phyloP scores from a whole-genome alignment of 257 asterid species.

The Nicotiana attenuata region DNA sequence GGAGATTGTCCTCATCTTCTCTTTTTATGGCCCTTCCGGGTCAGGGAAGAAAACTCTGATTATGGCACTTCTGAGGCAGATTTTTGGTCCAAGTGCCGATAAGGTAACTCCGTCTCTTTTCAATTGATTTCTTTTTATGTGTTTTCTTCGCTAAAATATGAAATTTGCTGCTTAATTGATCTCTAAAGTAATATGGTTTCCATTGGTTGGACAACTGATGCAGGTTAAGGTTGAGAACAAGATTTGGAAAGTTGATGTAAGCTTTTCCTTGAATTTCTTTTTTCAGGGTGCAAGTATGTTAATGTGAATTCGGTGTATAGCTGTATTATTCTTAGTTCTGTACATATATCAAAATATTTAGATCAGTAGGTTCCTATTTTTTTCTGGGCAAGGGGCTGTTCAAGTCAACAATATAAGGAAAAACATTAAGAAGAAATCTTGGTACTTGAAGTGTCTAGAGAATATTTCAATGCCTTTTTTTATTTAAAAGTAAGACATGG shows the following conservation, averaged over 20 bases:
- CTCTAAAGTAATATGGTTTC: neutral
- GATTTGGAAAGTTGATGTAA: conserved; percentile 92
- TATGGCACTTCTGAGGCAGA: conserved; percentile 92
- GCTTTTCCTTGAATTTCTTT: conserved; percentile 20
- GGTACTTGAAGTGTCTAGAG: neutral
- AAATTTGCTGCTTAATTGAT: conserved; percentile 11
- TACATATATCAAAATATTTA: neutral
- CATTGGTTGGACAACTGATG: conserved; percentile 15
- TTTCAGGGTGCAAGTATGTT: neutral
- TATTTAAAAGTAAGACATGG: neutral
- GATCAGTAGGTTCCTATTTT: neutral
- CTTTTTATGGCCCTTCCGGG: conserved; percentile 93
- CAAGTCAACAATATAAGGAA: neutral
- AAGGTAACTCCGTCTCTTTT: conserved; percentile 41
- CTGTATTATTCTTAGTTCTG: neutral
- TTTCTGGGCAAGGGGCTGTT: neutral
- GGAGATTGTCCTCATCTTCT: conserved; percentile 96
- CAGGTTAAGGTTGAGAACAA: conserved; percentile 95
- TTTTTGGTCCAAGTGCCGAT: conserved; percentile 88
- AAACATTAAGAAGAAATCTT: neutral
- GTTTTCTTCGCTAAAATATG: neutral
- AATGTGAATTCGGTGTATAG: neutral
- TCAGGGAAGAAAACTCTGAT: conserved; percentile 97
- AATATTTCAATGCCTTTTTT: neutral
- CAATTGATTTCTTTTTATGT: neutral